These are phyloP conservation scores for Globisporangium ultimum DNA, from an alignment of 352 stramenopile species.

Conservation along the genomic window DNA sequence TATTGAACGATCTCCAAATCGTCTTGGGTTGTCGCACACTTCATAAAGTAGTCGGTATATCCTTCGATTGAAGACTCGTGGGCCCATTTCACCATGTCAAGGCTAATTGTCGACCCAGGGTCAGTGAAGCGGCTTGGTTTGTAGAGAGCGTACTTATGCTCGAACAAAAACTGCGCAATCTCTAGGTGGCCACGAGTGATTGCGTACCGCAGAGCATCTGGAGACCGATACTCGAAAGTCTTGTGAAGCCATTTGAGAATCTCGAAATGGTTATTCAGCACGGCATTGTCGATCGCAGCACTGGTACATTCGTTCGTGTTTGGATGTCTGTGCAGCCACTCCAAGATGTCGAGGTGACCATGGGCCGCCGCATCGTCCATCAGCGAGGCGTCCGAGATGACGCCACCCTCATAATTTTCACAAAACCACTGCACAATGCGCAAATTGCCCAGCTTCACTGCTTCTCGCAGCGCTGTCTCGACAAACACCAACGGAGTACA, in stretches of 20 bases:
- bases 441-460: constrained; percentile 1
- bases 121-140: too few species aligned
- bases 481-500: background rate
- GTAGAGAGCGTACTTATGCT: background rate
- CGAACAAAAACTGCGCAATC: background rate
- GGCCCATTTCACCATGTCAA: too few species aligned
- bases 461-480: background rate
- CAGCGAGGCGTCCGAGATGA: background rate
- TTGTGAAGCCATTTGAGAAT: background rate
- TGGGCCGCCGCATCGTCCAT: background rate
- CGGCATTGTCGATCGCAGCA: background rate
- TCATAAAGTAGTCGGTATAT: too few species aligned
- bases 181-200: background rate
- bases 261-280: background rate
- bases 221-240: background rate
- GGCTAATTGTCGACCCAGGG: too few species aligned
- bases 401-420: background rate
- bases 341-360: background rate
- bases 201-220: background rate
- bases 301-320: too few species aligned
- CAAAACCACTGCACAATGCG: background rate
- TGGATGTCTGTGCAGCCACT: background rate
- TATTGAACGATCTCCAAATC: too few species aligned
- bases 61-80: too few species aligned
- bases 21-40: too few species aligned